Conservation (phyloP, 2,329 filamentous ascomycete species). For the Immersiporthe knoxdaviesiana region DNA sequence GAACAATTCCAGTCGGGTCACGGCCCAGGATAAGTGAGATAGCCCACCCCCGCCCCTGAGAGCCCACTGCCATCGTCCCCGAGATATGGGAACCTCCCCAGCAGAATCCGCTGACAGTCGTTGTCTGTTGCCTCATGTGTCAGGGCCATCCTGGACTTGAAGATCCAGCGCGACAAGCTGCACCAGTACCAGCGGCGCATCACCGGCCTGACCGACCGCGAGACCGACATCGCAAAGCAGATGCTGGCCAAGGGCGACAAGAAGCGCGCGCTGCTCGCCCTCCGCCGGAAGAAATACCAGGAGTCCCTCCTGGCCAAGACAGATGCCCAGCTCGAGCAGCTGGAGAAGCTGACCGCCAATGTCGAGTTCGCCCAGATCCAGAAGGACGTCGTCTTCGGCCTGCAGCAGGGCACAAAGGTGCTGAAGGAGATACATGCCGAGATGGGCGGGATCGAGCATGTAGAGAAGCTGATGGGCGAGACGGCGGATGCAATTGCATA, state of each 20-base stretch:
- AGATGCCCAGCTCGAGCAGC: conserved; percentile 88
- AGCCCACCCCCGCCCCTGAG: not conserved
- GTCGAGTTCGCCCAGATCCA: conserved; percentile 97
- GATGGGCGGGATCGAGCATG: conserved; percentile 92
- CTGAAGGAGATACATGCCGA: conserved; percentile 90
- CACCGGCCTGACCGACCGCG: conserved; percentile 79
- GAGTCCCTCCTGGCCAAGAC: conserved; percentile 87
- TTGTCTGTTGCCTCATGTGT: not conserved
- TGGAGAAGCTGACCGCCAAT: conserved; percentile 84
- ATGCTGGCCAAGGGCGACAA: conserved; percentile 83
- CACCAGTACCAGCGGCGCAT: conserved; percentile 95
- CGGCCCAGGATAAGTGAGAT: conserved; percentile 81
- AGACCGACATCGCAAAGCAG: conserved; percentile 83
- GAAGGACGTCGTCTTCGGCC: conserved; percentile 90
- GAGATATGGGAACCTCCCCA: not conserved
- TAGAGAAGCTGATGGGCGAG: conserved; percentile 95
- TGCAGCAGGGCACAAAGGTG: conserved; percentile 89
- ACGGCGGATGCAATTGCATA: conserved; percentile 89
- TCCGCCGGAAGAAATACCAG: conserved; percentile 96
- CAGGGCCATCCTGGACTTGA: conserved; percentile 96
- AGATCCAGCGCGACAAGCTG: conserved; percentile 94
- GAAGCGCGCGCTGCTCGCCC: conserved; percentile 78
- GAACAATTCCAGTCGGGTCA: conserved; percentile 60
- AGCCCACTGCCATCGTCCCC: conserved; percentile 4
- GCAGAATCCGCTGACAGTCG: conserved; percentile 9